Percentiles rank a stretch among this genome's conserved stretches.
Conservation (phyloP, 495 filamentous ascomycete genomes). For the Penicillium subrubescens region DNA sequence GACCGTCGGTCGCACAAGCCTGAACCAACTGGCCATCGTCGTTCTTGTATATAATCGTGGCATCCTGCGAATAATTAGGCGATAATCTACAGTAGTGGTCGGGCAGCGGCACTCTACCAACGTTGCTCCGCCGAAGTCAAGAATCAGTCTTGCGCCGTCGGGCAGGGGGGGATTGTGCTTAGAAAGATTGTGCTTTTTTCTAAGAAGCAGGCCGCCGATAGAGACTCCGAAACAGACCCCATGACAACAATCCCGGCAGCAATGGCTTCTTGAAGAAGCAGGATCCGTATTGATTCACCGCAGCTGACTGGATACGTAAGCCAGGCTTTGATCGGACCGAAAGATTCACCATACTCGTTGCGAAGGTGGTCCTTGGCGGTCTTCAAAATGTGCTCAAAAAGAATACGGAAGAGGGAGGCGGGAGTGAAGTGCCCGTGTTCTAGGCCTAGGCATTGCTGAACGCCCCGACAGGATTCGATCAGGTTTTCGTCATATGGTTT, state of each 20-base stretch:
- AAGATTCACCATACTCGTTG: neutral
- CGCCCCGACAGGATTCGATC: neutral
- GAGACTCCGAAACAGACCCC: neutral
- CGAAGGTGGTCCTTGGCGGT: conserved; percentile 1
- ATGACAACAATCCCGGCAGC: neutral
- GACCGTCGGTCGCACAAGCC: neutral
- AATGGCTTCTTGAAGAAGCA: neutral
- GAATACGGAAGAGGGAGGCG: neutral
- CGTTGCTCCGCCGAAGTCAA: conserved; percentile 7
- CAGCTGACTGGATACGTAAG: conserved; percentile 9
- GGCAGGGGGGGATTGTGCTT: neutral
- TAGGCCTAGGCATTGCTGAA: no score
- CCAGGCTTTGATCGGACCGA: neutral
- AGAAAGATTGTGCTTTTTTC: neutral
- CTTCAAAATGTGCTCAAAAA: neutral
- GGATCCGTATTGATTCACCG: neutral
- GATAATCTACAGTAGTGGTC: no score
- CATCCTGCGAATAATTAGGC: neutral
- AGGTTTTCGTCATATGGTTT: neutral
- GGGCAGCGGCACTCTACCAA: neutral
- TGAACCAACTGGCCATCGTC: neutral
- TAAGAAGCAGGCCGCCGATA: neutral
- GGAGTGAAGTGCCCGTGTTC: neutral
- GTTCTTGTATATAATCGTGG: neutral
- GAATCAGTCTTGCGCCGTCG: neutral